phyloP scores from a whole-genome alignment of 768 basidiomycete genomes.

The Candolleomyces aberdarensis region DNA sequence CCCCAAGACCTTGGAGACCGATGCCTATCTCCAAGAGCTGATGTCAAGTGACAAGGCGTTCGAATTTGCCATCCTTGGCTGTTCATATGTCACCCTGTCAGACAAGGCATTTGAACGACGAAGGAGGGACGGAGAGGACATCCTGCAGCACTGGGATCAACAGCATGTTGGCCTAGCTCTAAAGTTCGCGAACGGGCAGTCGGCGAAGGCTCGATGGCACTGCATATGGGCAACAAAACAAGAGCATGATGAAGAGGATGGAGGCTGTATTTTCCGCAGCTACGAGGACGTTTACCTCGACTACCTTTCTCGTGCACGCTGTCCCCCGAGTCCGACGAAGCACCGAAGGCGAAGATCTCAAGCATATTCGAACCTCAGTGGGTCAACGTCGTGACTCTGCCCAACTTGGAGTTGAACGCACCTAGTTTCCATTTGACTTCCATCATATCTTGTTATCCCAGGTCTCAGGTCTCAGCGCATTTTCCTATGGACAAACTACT shows the following conservation, averaged over 20 bases:
- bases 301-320: slow-evolving; percentile 28
- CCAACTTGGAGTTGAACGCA: too few species aligned
- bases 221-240: slow-evolving; percentile 63
- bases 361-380: neutral
- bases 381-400: too few species aligned
- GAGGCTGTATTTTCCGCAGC: slow-evolving; percentile 49
- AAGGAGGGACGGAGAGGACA: slow-evolving; percentile 26
- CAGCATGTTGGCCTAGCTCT: slow-evolving; percentile 48
- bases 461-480: too few species aligned
- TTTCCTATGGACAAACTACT: too few species aligned
- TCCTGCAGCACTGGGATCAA: slow-evolving; percentile 40
- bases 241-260: slow-evolving; percentile 41
- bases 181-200: slow-evolving; percentile 43
- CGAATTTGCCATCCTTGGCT: slow-evolving; percentile 46
- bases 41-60: slow-evolving; percentile 28
- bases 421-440: too few species aligned
- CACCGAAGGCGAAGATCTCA: slow-evolving; percentile 26
- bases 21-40: slow-evolving; percentile 37
- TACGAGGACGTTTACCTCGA: slow-evolving; percentile 61
- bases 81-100: slow-evolving; percentile 49
- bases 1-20: slow-evolving; percentile 59
- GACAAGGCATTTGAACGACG: slow-evolving; percentile 54
- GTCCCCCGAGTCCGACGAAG: slow-evolving; percentile 20
- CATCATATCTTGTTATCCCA: too few species aligned
- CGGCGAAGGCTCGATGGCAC: slow-evolving; percentile 41